A percentile compares a stretch with the other conserved stretches of the same genome.
These are phyloP conservation scores for Annona cherimola DNA, from an alignment of 164 flowering plant species.

Conservation along the genomic window DNA sequence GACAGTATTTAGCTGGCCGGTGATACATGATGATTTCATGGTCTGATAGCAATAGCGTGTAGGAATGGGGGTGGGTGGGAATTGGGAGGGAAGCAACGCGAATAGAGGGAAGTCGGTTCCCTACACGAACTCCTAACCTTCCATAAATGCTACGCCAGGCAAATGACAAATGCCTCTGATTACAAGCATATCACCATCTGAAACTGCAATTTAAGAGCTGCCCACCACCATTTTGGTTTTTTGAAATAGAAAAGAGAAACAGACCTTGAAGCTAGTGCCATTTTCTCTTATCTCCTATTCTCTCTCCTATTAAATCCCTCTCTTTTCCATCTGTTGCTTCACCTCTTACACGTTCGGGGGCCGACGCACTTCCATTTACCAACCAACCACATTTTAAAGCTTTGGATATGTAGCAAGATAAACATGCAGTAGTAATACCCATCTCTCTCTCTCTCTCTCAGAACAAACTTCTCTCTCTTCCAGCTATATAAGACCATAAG, in stretches of 20 bases:
- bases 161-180: conserved; percentile 8
- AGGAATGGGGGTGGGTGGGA: conserved; percentile 8
- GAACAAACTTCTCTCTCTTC: conserved; percentile 1
- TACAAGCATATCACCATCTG: background rate
- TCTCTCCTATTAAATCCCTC: conserved; percentile 7
- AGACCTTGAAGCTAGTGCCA: conserved; percentile 26
- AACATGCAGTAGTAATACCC: conserved; percentile 6
- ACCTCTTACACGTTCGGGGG: background rate
- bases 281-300: background rate
- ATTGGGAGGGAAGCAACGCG: background rate
- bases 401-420: background rate
- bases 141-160: conserved; percentile 8
- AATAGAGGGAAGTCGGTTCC: background rate
- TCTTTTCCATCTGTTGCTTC: conserved; percentile 17
- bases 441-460: conserved; percentile 1
- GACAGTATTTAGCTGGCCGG: too few relatives aligned
- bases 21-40: background rate
- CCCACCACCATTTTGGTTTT: background rate
- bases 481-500: background rate
- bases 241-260: background rate
- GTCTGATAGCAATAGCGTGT: background rate
- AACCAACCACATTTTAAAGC: conserved; percentile 15
- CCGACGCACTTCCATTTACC: conserved; percentile 29
- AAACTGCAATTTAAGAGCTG: background rate
- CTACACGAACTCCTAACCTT: background rate